phyloP scores from a whole-genome alignment of 2,329 filamentous ascomycete species.

The Chaetomium sp. region DNA sequence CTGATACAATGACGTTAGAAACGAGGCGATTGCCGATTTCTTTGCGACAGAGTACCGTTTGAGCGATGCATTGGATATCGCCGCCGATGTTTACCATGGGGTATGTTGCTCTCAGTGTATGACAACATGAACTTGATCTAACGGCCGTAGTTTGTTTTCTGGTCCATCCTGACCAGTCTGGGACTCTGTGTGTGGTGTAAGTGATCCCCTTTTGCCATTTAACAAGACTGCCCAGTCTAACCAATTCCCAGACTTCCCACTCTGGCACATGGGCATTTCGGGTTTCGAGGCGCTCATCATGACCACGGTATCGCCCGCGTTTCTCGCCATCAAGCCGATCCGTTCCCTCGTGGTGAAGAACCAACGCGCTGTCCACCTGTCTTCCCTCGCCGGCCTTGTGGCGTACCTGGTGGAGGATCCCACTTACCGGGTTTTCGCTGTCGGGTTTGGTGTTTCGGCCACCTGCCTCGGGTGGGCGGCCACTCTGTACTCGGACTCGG shows the following conservation, averaged over 20 bases:
- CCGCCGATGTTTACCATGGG: slow-evolving; percentile 86
- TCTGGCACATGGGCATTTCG: slow-evolving; percentile 99
- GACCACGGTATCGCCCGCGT: slow-evolving; percentile 70
- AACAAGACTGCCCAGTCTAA: background rate
- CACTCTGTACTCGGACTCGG: slow-evolving; percentile 71
- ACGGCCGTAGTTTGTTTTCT: slow-evolving; percentile 72
- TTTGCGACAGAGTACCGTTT: slow-evolving; percentile 68
- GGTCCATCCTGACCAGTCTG: slow-evolving; percentile 87
- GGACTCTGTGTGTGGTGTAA: slow-evolving; percentile 90
- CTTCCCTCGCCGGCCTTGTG: slow-evolving; percentile 66
- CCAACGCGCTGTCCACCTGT: slow-evolving; percentile 63
- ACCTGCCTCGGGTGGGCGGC: slow-evolving; percentile 79
- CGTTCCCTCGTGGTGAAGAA: slow-evolving; percentile 63
- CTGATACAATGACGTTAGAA: slow-evolving; percentile 52
- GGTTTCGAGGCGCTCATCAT: slow-evolving; percentile 90
- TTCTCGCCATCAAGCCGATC: slow-evolving; percentile 65
- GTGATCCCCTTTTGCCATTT: slow-evolving; percentile 30
- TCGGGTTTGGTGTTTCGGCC: slow-evolving; percentile 74
- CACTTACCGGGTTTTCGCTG: slow-evolving; percentile 67
- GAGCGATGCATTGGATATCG: slow-evolving; percentile 68
- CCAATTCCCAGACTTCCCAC: slow-evolving; percentile 65
- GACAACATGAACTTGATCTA: background rate
- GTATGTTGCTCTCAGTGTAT: slow-evolving; percentile 45
- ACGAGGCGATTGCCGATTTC: slow-evolving; percentile 63
- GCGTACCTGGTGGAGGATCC: slow-evolving; percentile 73